Base-by-base conservation (phyloP, 768 basidiomycete genomes). In the Dacryopinax spathularia region DNA sequence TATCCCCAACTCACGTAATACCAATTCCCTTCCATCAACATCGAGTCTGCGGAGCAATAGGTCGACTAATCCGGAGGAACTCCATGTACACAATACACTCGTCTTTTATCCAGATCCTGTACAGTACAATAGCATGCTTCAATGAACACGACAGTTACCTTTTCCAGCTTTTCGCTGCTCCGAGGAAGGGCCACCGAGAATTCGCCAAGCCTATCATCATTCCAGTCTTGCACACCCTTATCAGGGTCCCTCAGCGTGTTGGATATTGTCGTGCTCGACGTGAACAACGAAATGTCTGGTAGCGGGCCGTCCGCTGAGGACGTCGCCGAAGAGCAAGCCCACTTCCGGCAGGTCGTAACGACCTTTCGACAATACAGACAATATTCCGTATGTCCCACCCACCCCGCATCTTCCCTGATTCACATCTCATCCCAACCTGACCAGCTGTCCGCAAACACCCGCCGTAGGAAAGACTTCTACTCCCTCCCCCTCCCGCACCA, bases 291-390 rank as follows among this genome's bases (percentile, higher is more conserved):
- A 37, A 63, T 63, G 5, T 34, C 60, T 5, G 60, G 60, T 20
- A 29, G 35, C 33, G 60, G 33, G 12, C 60, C 60, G 60, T 61
- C 60, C 33, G 31, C 48, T 56, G 43, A 61, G 18, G 69, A 69
- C 29, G 66, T 66, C 18, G 34, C 63, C 7, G 82, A 83, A 73
- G 90, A 93, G 72, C 79, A 83, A 67, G 74, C 75, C 18, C 86
- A 90, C 67, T 91, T 93, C 71, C 75, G 81, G 4, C 84, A 87
- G 69, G 88, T 94, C 36, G 78, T 92, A 25, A 73, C 80, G 0
- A 84, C 89, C 0, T 93, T 91, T 71, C 77, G 81, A 65, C 82
- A 85, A 62, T 94, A 95, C 69, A 83, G 82, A 13, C 80, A 80
- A 59, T 85, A 90, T 71, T 83, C 88, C 70, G 88, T 89, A 72